Conservation (phyloP, 371 early-diverging fungal genomes). For the Smittium culicis region DNA sequence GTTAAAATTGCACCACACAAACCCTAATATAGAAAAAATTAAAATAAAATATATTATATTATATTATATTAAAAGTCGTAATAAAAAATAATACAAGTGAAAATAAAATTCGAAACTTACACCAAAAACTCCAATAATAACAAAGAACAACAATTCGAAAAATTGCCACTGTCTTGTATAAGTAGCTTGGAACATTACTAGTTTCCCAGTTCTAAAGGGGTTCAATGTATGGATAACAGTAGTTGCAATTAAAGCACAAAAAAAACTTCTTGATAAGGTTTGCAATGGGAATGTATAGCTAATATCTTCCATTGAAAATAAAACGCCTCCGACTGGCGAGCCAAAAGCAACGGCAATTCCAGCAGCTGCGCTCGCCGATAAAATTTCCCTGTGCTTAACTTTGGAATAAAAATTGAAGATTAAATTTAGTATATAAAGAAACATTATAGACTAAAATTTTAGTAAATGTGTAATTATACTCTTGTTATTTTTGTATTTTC, state of each 20-base stretch:
- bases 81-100: too few species aligned
- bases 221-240: conserved; percentile 61
- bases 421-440: too few species aligned
- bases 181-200: conserved; percentile 79
- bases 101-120: background rate
- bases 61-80: background rate
- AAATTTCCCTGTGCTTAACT: conserved; percentile 59
- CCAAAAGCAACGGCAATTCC: conserved; percentile 89
- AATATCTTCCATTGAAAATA: conserved; percentile 81
- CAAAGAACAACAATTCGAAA: conserved; percentile 73
- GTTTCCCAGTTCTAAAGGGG: conserved; percentile 79
- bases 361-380: conserved; percentile 77
- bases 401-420: background rate
- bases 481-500: conserved; percentile 70
- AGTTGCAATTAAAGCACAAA: conserved; percentile 78
- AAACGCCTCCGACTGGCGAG: conserved; percentile 85
- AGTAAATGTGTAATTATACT: conserved; percentile 28
- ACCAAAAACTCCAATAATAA: conserved; percentile 67
- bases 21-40: conserved; percentile 33
- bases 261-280: conserved; percentile 80
- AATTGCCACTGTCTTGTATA: conserved; percentile 74
- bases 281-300: conserved; percentile 81
- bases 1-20: conserved; percentile 71
- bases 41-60: background rate
- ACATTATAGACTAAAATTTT: background rate